Base-by-base conservation (phyloP, 1,284 basidiomycete species). In the Rhodotorula sp. region DNA sequence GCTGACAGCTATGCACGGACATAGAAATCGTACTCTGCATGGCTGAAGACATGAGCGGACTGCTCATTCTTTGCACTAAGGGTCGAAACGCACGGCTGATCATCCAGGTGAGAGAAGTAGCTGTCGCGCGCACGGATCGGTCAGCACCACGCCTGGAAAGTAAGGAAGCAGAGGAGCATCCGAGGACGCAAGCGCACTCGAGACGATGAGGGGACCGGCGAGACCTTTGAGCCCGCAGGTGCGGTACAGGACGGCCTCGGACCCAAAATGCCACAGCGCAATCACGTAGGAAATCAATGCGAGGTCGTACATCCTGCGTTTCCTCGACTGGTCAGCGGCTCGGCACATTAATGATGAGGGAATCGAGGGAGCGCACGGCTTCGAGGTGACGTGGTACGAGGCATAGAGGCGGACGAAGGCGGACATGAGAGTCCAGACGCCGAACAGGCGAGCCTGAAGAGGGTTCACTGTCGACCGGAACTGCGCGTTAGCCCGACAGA, bases 361-460 rank as follows among this genome's bases (percentile, higher is more conserved):
- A 27, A 41, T 9, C 27, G 41, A 9, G 23, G 60, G 60, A 7
- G n/a, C 89, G 79, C 81, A 93, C 93, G 85, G 83, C 82, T 90
- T 91, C 78, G 88, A 84, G 66, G 89, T 84, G 74, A 97, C 90
- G 79, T 97, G 86, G 82, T 93, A 96, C 12, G 94, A 92, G 17
- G 92, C 91, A 77, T 93, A 92, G 60, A 85, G 83, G 42, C 94
- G 88, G 60, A 97, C 87, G 42, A 90, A 83, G 21, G 91, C 91
- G 7, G 92, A 88, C 25, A 90, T 89, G 66, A 93, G 82, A 0
- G 93, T 96, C 93, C 94, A 97, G 1, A 88, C 85, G 4, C 86
- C 93, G 80, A 96, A 96, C 2, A 92, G 91, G 55, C 94, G 87
- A 46, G 91, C 90, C 73, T 94, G 91, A 21, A 97, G 85, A 21